Evolutionary conservation across 2,329 filamentous ascomycete genomes (phyloP).

Genomic region (Phialophora macrospora): DNA sequence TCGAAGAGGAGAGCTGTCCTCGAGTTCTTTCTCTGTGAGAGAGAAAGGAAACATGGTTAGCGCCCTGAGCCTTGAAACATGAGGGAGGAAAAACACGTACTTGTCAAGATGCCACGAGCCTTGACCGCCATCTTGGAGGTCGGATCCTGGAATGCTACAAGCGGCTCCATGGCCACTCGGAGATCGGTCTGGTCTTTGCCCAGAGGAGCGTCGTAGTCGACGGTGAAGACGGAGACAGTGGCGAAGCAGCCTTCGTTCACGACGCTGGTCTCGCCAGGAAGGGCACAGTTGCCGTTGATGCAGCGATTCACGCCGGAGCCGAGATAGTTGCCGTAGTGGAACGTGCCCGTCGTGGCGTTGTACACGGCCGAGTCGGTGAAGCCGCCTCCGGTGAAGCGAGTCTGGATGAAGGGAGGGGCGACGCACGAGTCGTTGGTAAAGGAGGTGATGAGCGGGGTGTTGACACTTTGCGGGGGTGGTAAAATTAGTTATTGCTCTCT

Average conservation of each 20-base stretch:
- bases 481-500: slow-evolving; percentile 9
- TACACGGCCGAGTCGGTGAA: slow-evolving; percentile 54
- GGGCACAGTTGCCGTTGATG: slow-evolving; percentile 57
- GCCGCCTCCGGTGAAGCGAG: slow-evolving; percentile 57
- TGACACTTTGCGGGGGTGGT: slow-evolving; percentile 46
- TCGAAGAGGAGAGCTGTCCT: slow-evolving; percentile 10
- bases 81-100: slow-evolving; percentile 20
- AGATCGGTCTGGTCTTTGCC: slow-evolving; percentile 23
- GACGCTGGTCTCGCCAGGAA: slow-evolving; percentile 58
- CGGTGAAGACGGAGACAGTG: slow-evolving; percentile 54
- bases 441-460: slow-evolving; percentile 53
- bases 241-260: slow-evolving; percentile 51
- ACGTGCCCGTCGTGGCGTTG: slow-evolving; percentile 52
- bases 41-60: neutral
- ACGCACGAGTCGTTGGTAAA: slow-evolving; percentile 47
- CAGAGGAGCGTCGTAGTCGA: slow-evolving; percentile 58
- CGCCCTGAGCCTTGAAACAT: neutral
- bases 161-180: slow-evolving; percentile 17
- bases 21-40: slow-evolving; percentile 10
- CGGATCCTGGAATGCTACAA: slow-evolving; percentile 22
- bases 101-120: slow-evolving; percentile 18
- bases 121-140: slow-evolving; percentile 22
- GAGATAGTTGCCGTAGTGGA: slow-evolving; percentile 50
- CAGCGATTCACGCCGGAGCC: slow-evolving; percentile 54
- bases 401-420: slow-evolving; percentile 53